Percentiles rank a stretch among this genome's conserved stretches.
Evolutionary conservation across 73 alveolate genomes (phyloP).

Genomic region (Tetrahymena thermophila): DNA sequence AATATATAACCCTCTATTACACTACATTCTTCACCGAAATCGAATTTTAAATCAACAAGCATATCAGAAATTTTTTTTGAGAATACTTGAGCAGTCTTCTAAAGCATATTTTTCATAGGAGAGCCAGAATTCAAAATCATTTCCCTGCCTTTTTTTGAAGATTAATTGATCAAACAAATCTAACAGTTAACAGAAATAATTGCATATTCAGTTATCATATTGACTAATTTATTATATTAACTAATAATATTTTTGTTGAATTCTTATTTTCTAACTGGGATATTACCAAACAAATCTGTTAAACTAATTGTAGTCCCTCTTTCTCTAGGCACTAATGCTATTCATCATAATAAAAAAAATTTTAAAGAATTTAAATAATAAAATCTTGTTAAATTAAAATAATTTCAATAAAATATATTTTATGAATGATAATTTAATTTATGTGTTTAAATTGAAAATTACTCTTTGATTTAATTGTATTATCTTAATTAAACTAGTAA

Average conservation of each 20-base stretch:
- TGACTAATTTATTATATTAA: constrained; percentile 49
- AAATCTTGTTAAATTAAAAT: too few relatives aligned
- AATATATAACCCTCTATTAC: constrained; percentile 74
- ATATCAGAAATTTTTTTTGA: constrained; percentile 7
- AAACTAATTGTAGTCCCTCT: constrained; percentile 71
- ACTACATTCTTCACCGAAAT: neutral
- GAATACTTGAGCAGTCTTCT: constrained; percentile 7
- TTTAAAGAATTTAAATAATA: neutral
- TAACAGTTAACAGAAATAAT: constrained; percentile 35
- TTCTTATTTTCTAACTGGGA: constrained; percentile 67
- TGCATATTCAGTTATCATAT: constrained; percentile 53
- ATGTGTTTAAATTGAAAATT: neutral
- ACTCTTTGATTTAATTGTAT: neutral
- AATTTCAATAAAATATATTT: too few relatives aligned
- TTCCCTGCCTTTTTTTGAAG: neutral
- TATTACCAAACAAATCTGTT: constrained; percentile 58
- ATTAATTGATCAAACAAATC: neutral
- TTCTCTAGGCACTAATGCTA: constrained; percentile 46
- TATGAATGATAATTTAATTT: neutral
- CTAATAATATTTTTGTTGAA: constrained; percentile 51
- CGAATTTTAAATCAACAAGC: neutral
- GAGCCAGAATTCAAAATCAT: constrained; percentile 14
- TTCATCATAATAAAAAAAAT: neutral
- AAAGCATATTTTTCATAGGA: neutral
- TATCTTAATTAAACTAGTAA: constrained; percentile 44